A percentile compares a stretch with the other conserved stretches of the same genome.
Evolutionary conservation across 2,329 filamentous ascomycete species (phyloP).

Genomic region (Calonectria fujianensis): DNA sequence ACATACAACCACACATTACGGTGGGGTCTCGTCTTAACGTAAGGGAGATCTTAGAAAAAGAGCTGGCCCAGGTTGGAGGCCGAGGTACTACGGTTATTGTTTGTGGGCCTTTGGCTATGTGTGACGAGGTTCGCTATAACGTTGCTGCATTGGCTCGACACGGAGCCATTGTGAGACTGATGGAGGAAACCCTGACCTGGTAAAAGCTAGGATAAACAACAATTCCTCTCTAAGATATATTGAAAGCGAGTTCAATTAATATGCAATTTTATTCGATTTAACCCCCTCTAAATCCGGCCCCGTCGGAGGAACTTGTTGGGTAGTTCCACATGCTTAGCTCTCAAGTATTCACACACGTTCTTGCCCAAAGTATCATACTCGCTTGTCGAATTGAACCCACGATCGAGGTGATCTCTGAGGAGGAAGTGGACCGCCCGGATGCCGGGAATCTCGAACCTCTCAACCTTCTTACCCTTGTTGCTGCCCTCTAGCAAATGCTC

Average conservation of each 20-base stretch:
- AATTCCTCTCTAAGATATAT: background rate
- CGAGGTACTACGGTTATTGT: conserved; percentile 55
- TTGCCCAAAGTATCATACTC: conserved; percentile 66
- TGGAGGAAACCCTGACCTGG: conserved; percentile 50
- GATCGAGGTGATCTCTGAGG: conserved; percentile 65
- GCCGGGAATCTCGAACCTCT: conserved; percentile 40
- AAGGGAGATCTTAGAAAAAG: conserved; percentile 51
- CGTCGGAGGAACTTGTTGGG: conserved; percentile 64
- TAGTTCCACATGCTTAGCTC: conserved; percentile 64
- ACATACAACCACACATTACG: conserved; percentile 55
- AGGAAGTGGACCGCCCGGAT: conserved; percentile 59
- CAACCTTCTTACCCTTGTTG: conserved; percentile 42
- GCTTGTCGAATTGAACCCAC: conserved; percentile 62
- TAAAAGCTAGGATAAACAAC: background rate
- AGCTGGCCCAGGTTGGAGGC: conserved; percentile 45
- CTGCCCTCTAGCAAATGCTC: conserved; percentile 55
- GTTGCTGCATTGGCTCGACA: conserved; percentile 53
- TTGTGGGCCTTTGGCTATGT: conserved; percentile 56
- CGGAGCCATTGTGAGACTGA: conserved; percentile 50
- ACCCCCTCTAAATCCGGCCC: conserved; percentile 52
- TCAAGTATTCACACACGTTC: conserved; percentile 65
- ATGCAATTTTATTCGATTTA: conserved; percentile 4
- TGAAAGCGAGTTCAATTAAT: conserved; percentile 3
- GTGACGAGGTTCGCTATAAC: conserved; percentile 55
- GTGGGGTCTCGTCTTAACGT: conserved; percentile 56